Base-by-base conservation (phyloP, 257 asterid genomes). In the Handroanthus guayacan region DNA sequence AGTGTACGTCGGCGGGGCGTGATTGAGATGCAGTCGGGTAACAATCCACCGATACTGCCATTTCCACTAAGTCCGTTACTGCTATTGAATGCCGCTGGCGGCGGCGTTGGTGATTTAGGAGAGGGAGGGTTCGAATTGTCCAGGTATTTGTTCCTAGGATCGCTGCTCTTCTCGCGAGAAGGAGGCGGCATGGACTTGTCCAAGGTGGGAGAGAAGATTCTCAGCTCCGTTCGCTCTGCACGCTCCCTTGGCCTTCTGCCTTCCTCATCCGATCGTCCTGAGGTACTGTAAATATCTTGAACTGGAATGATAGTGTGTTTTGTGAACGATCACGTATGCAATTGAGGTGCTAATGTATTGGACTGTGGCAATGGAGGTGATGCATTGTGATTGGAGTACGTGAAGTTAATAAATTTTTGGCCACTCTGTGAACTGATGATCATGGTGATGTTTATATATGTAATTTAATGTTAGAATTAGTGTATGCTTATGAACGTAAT, bases 151-250 rank as follows among this genome's bases (percentile, higher is more conserved):
- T 95, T 95, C 87, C 81, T 95, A 54, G 97, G 96, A 58, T 93
- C 99, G 82, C 88, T 95, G 86, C 96, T 95, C 82, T 91, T 95
- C 83, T 89, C 95, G 55, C 88, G 84, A 47, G 92, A 90, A 79
- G 92, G 89, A 81, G 94, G 92, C 75, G 88, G 84, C 76, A 95
- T 95, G 99, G 99, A 95, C 89, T 85, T 93, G 82, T 93, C 99
- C 63, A 91, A 91, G 82, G 98, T 95, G 76, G 99, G 98, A 66
- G 98, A 95, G 88, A 95, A 93, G 93, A 82, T 95, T 75, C 79
- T 95, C 84, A 95, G 98, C 86, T 93, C 99, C 62, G 98, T 93
- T 77, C 98, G 99, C 80, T 93, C 98, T 3, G 99, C 99, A 5
- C 93, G 98, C 81, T 91, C 98, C 55, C 92, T 95, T 57, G 98